Evolutionary conservation across 2,329 filamentous ascomycete species (phyloP).

Genomic region (Bimuria novae-zelandiae): DNA sequence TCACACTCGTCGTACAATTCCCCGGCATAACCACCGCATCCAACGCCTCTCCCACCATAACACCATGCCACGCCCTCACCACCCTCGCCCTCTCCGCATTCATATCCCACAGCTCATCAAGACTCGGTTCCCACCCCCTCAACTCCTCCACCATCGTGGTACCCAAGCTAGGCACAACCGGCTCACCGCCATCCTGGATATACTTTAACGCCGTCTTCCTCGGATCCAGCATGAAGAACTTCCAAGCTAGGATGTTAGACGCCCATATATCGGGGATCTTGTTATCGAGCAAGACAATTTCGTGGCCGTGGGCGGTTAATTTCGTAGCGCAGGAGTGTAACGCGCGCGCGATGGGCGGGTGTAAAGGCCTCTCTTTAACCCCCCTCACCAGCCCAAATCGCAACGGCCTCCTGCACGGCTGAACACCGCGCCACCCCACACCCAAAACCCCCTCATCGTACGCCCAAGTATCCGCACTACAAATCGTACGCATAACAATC

Average conservation of each 20-base stretch:
- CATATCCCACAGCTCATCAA: constrained; percentile 51
- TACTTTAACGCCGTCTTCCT: constrained; percentile 37
- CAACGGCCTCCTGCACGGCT: constrained; percentile 32
- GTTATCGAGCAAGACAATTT: constrained; percentile 39
- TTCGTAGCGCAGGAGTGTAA: constrained; percentile 48
- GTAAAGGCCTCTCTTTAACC: constrained; percentile 55
- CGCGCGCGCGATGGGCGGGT: constrained; percentile 56
- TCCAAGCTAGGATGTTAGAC: constrained; percentile 44
- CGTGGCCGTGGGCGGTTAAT: constrained; percentile 53
- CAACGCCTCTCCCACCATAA: constrained; percentile 50
- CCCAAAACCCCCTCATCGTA: constrained; percentile 51
- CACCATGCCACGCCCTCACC: constrained; percentile 48
- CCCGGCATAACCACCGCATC: constrained; percentile 58
- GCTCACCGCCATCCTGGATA: constrained; percentile 50
- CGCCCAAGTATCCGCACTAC: constrained; percentile 50
- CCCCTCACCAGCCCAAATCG: constrained; percentile 56
- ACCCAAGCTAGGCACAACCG: constrained; percentile 49
- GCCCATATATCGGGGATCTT: constrained; percentile 37
- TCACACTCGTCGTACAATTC: constrained; percentile 57
- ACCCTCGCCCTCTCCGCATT: constrained; percentile 46
- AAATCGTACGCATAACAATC: constrained; percentile 50
- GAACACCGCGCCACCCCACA: constrained; percentile 52
- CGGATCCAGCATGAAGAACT: constrained; percentile 51
- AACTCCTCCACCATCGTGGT: constrained; percentile 37
- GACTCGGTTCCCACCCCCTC: constrained; percentile 34